phyloP scores from a whole-genome alignment of 2,329 filamentous ascomycete species.

The Byssoonygena ceratinophila region DNA sequence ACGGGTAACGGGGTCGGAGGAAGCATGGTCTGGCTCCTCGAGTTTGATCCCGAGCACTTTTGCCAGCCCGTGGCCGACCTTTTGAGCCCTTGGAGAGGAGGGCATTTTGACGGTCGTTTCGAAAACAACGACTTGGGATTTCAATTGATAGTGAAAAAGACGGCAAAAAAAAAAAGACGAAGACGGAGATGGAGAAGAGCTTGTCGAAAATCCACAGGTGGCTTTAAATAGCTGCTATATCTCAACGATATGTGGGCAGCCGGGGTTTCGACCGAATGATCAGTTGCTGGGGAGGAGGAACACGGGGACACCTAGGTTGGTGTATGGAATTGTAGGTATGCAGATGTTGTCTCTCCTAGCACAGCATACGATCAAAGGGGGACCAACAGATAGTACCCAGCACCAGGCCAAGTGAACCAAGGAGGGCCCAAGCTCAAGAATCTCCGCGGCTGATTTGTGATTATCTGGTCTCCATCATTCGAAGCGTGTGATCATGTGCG shows the following conservation, averaged over 20 bases:
- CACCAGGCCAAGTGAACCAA: conserved; percentile 11
- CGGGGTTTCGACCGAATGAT: conserved; percentile 7
- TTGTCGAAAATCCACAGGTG: background rate
- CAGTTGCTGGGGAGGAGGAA: background rate
- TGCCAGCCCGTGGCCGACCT: conserved; percentile 62
- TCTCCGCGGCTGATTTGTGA: conserved; percentile 4
- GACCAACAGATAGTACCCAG: conserved; percentile 7
- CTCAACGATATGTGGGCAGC: background rate
- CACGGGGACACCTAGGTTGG: conserved; percentile 1
- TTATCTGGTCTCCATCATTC: conserved; percentile 6
- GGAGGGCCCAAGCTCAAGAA: conserved; percentile 6
- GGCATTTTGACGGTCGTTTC: conserved; percentile 24
- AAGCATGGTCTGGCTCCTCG: conserved; percentile 49
- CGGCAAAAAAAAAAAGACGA: background rate
- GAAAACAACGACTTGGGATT: background rate
- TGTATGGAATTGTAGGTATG: background rate
- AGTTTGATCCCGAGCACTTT: conserved; percentile 76
- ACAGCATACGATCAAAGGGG: conserved; percentile 10
- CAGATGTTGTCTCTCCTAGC: conserved; percentile 10
- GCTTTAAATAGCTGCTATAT: background rate
- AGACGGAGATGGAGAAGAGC: background rate
- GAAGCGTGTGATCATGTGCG: conserved; percentile 1
- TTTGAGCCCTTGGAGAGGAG: conserved; percentile 29
- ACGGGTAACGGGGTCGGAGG: conserved; percentile 54
- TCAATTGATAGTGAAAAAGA: too few species aligned